Base-by-base conservation (phyloP, 1,284 basidiomycete species). In the Inonotus obliquus region DNA sequence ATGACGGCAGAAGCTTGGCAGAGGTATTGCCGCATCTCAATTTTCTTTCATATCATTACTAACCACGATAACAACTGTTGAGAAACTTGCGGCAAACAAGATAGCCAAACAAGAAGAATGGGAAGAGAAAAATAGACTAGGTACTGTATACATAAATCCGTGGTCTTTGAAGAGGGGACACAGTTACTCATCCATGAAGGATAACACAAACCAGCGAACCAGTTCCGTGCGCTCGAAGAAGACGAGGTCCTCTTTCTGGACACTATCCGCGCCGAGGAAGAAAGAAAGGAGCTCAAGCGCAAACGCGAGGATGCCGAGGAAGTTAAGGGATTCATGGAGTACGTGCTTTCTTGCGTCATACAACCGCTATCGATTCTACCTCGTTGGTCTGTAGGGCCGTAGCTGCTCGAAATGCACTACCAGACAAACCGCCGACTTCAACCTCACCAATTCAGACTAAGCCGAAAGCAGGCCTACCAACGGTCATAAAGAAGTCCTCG, bases 91-190 rank as follows among this genome's bases (percentile, higher is more conserved):
- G 66, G 88, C 88, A 56, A 91, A 92, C 73, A 86, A 92, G 91
- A 83, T 86, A 69, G 85, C 89, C 66, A 95, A 95, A 74, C 91
- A 94, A 75, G 92, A 95, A 74, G 91, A 94, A 83, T 96, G 92
- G 91, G 94, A 96, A 71, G 89, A 93, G 71, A 91, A 91, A 72
- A 92, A 89, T 71, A 95, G 94, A 73, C 81, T 96, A 75, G 89
- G 89, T 87, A 65, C 62, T 21, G 41, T 44, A 14, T 44, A 14
- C 17, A 2, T 17, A 44, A 17, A 6, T n/a, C 19, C 17, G 21
- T 55, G 37, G 39, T 54, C 35, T 49, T 27, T 63, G 21, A 11
- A 21, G 4, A 21, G 9, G 41, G 58, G 57, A 29, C 38, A 48
- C 57, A 32, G 11, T 41, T 60, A 37, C 62, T 64, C 49, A 67